A percentile compares a stretch with the other conserved stretches of the same genome.
phyloP scores from a whole-genome alignment of 2,329 filamentous ascomycete genomes.

The Colletotrichum incanum region DNA sequence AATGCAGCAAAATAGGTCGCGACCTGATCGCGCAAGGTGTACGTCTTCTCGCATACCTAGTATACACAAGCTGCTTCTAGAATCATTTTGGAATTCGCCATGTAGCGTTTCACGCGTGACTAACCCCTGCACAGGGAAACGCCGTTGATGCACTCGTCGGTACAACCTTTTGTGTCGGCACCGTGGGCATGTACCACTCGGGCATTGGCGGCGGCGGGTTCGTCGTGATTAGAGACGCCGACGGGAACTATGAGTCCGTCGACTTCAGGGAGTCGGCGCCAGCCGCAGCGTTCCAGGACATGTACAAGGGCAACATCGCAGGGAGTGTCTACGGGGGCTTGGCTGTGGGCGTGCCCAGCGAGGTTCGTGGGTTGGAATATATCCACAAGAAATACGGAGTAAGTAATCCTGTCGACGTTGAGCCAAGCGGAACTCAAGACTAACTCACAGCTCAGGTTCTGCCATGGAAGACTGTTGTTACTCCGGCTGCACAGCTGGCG shows the following conservation, averaged over 20 bases:
- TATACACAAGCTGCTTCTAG: not conserved
- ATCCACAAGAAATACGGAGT: constrained; percentile 82
- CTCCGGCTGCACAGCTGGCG: constrained; percentile 82
- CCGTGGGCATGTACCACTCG: constrained; percentile 82
- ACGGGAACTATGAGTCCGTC: constrained; percentile 87
- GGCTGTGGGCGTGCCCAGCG: constrained; percentile 80
- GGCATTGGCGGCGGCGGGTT: constrained; percentile 95
- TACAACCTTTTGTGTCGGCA: constrained; percentile 82
- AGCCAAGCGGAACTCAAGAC: not conserved
- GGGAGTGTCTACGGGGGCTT: constrained; percentile 82
- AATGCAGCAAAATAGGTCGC: constrained; percentile 80
- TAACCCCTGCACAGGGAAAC: constrained; percentile 68
- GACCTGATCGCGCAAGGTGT: constrained; percentile 71
- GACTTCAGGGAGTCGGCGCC: constrained; percentile 94
- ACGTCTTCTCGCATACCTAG: constrained; percentile 44
- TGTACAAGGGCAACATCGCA: constrained; percentile 82
- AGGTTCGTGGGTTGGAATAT: constrained; percentile 84
- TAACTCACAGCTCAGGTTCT: constrained; percentile 58
- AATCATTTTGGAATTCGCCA: not conserved
- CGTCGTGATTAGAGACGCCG: constrained; percentile 80
- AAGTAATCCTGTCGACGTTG: constrained; percentile 43
- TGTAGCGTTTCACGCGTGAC: not conserved
- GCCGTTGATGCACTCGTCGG: constrained; percentile 84
- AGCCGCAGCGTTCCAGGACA: constrained; percentile 84
- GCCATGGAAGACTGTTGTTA: constrained; percentile 80